Base-by-base conservation (phyloP, 129 eudicot genomes). In the Artemisia argyi region DNA sequence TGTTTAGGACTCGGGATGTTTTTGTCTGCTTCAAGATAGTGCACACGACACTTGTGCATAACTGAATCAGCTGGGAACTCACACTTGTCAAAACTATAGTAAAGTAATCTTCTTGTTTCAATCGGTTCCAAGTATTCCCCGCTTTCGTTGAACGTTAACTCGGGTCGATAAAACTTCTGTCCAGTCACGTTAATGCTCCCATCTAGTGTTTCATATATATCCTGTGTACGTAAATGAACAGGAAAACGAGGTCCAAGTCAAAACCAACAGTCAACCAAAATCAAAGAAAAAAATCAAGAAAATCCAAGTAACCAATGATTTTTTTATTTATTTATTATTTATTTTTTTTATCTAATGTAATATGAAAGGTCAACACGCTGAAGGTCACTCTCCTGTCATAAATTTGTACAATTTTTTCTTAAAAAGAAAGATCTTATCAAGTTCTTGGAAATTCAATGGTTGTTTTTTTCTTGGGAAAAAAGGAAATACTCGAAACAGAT, bases 141-240 rank as follows among this genome's bases (percentile, higher is more conserved):
- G 3, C 78, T 77, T 82, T 78, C 82, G 39, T 77, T 90, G 47
- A 77, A 89, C 24, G 89, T 91, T 73, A 88, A 81, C 70, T 94
- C 94, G 5, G 97, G 97, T 19, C 97, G 88, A 62, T 94, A 94
- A 79, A 94, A 88, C 88, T 89, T 86, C 72, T 88, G 97, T n/a
- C 99, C 97, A 24, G 81, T 83, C 22, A 94, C 87, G 76, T 77
- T 90, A 78, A 94, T 55, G 35, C 16, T 63, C 60, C 94, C 97
- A 22, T 75, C 82, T 48, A 20, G 66, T 14, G 73, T 70, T 81
- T 81, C 83, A 68, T 82, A 39, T 51, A 94, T 78, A 71, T 90
- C 98, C 98, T 94, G 86, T 35, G 59, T 26, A 62, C 46, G 48
- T 28, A 51, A 55, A 26, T 46, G 46, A 63, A 11, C 61, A 68